phyloP scores from a whole-genome alignment of 2,329 filamentous ascomycete species.

The Fusarium irregulare region DNA sequence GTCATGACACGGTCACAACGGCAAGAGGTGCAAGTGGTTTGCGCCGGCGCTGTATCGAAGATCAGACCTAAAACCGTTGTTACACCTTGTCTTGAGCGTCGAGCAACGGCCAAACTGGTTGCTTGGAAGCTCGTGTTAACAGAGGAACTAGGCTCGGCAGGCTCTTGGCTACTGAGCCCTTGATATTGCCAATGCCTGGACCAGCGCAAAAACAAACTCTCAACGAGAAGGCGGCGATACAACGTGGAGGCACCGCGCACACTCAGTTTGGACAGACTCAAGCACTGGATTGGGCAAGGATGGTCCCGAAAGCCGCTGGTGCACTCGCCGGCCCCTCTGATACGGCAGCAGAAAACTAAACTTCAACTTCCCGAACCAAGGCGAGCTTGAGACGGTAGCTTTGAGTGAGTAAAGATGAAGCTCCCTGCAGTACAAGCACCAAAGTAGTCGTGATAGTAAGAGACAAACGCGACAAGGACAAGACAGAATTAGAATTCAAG shows the following conservation, averaged over 20 bases:
- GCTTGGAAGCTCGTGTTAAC: slow-evolving; percentile 15
- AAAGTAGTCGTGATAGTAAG: slow-evolving; percentile 11
- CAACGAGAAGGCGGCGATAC: slow-evolving; percentile 24
- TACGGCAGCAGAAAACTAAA: slow-evolving; percentile 21
- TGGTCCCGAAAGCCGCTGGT: slow-evolving; percentile 30
- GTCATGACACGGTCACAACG: slow-evolving; percentile 47
- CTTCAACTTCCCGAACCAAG: slow-evolving; percentile 22
- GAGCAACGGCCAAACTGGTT: neutral
- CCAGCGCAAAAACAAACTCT: slow-evolving; percentile 30
- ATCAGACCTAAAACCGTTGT: slow-evolving; percentile 28
- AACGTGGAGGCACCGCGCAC: slow-evolving; percentile 34
- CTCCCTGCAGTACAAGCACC: slow-evolving; percentile 14
- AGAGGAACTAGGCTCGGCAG: slow-evolving; percentile 12
- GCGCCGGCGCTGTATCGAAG: slow-evolving; percentile 39
- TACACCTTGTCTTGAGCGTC: slow-evolving; percentile 24
- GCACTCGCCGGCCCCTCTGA: slow-evolving; percentile 26
- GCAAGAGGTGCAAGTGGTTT: slow-evolving; percentile 38
- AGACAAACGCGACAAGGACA: slow-evolving; percentile 11
- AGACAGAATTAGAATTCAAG: slow-evolving; percentile 9
- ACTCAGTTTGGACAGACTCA: slow-evolving; percentile 28
- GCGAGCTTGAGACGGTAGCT: slow-evolving; percentile 1
- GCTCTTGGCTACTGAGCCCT: slow-evolving; percentile 19
- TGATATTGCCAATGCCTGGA: slow-evolving; percentile 24
- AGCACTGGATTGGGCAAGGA: slow-evolving; percentile 30
- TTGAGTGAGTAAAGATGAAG: slow-evolving; percentile 23